These are phyloP conservation scores for Phaffomyces thermotolerans DNA, from an alignment of 805 yeast genomes.

Conservation along the genomic window DNA sequence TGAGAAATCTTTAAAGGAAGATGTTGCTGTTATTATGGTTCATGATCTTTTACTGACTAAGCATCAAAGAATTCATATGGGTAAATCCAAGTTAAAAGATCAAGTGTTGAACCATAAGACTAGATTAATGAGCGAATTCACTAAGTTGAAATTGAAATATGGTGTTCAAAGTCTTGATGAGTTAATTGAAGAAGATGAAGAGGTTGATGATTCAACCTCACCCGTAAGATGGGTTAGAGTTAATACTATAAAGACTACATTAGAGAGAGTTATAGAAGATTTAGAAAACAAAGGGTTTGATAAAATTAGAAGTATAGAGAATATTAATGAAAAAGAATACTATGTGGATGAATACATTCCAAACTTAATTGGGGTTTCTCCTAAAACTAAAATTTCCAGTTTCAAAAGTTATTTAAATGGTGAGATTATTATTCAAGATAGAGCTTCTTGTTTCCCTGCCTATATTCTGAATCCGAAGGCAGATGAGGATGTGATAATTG, in stretches of 20 bases:
- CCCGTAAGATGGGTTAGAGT: constrained; percentile 79
- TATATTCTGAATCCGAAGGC: constrained; percentile 55
- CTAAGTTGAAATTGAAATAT: constrained; percentile 65
- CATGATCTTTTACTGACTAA: constrained; percentile 77
- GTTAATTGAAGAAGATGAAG: constrained; percentile 26
- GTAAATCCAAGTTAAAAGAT: constrained; percentile 81
- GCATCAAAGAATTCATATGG: constrained; percentile 79
- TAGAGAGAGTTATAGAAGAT: constrained; percentile 25
- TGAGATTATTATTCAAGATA: constrained; percentile 81
- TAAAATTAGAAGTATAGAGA: constrained; percentile 38
- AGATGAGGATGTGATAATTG: constrained; percentile 63
- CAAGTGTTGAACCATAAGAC: constrained; percentile 73
- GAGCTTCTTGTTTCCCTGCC: constrained; percentile 97
- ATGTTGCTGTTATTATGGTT: constrained; percentile 55
- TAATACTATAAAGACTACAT: constrained; percentile 50
- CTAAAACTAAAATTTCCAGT: constrained; percentile 60
- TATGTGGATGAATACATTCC: constrained; percentile 72
- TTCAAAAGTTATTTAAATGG: constrained; percentile 71
- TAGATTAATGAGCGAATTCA: constrained; percentile 74
- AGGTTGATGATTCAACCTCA: constrained; percentile 40
- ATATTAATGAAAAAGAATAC: constrained; percentile 47
- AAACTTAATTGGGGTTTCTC: constrained; percentile 74
- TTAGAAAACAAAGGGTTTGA: constrained; percentile 32
- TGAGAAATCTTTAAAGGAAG: constrained; percentile 45
- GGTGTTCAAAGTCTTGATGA: constrained; percentile 53